Base-by-base conservation (phyloP, 1,284 basidiomycete genomes). In the Macrocybe sp. region DNA sequence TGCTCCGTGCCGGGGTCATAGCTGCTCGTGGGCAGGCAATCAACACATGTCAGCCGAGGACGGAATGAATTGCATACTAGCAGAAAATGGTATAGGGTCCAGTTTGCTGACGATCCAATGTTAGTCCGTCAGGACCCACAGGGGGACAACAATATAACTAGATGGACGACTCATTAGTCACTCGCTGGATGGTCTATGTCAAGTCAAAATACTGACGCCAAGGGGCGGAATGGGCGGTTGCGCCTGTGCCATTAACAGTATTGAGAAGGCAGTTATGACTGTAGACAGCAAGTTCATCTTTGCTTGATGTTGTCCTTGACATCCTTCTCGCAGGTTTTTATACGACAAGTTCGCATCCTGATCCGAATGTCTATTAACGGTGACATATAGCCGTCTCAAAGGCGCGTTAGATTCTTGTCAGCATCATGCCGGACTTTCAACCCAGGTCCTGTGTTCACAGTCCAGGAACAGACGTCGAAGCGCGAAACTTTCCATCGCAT, bases 131-230 rank as follows among this genome's bases (percentile, higher is more conserved):
- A 11, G 52, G 52, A 11, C 52, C 52, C 9, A 32, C 29, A 6
- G 47, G 46, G n/a, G 52, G 52, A 32, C 52, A 54, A 34, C 52
- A 54, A 35, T 43, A 54, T 11, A 54, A 29, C 52, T 54, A 38
- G 9, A 42, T 22, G 2, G 31, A 22, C 22, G 22, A 22, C 22
- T 22, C 22, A 4, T 22, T 22, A 22, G 22, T 22, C 22, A 22
- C 22, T 22, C 22, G 22, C n/a, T 5, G 14, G 11, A 12, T 7
- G 10, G 34, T 5, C 4, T 10, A 39, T n/a, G 12, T 32, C 9
- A 35, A 33, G 28, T 7, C 16, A 36, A 11, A 34, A 6, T 8
- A 34, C 34, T 31, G 22, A 51, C 46, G 1, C 50, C 50, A 11
- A 40, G 7, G 6, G 50, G 50, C 3, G 50, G 50, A 34, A 51